Evolutionary conservation across 208 protist genomes (phyloP).

Genomic region (Crithidia brevicula): DNA sequence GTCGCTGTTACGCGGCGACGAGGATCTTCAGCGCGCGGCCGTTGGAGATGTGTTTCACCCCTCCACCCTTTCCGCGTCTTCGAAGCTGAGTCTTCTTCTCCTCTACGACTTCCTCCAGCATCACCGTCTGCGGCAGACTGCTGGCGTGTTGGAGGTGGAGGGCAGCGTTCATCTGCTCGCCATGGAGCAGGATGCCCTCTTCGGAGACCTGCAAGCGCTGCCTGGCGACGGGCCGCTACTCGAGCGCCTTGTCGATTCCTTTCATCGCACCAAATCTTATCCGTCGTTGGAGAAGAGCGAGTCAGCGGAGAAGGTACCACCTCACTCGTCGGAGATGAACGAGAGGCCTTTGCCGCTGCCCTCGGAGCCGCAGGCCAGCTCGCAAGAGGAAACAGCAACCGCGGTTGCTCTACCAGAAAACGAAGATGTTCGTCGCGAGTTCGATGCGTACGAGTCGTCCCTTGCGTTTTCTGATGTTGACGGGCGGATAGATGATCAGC

Average conservation of each 20-base stretch:
- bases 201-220: conserved; percentile 49
- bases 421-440: conserved; percentile 33
- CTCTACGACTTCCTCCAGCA: conserved; percentile 73
- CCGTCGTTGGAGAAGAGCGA: neutral
- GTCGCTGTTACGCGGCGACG: conserved; percentile 70
- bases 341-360: too few relatives aligned
- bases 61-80: conserved; percentile 16
- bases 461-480: conserved; percentile 59
- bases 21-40: conserved; percentile 43
- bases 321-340: too few relatives aligned
- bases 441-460: conserved; percentile 68
- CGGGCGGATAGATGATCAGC: conserved; percentile 18
- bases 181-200: conserved; percentile 40
- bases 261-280: neutral
- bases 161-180: conserved; percentile 36
- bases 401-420: conserved; percentile 8
- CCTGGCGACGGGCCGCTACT: conserved; percentile 44
- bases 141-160: conserved; percentile 75
- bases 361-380: too few relatives aligned
- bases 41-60: conserved; percentile 39
- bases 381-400: neutral
- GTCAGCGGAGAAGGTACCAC: too few relatives aligned
- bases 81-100: conserved; percentile 62
- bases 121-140: conserved; percentile 55
- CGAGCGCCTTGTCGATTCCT: conserved; percentile 29